phyloP scores from a whole-genome alignment of 495 filamentous ascomycete genomes.

The Hypoxylon subgilvum region DNA sequence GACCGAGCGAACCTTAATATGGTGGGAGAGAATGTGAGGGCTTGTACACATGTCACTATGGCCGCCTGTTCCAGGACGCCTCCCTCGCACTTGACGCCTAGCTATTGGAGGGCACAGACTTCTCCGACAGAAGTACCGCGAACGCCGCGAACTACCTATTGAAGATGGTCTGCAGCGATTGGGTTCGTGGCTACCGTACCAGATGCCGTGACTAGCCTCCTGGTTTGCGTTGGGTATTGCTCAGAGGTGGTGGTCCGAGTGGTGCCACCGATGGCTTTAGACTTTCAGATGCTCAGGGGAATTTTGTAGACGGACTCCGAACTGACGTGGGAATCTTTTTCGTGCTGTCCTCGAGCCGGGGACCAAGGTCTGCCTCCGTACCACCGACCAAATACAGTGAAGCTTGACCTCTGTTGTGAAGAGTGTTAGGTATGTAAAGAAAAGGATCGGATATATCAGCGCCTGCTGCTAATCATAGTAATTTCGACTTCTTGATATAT shows the following conservation, averaged over 20 bases:
- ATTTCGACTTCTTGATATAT: too few species aligned
- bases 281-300: slow-evolving; percentile 17
- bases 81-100: not conserved
- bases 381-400: not conserved
- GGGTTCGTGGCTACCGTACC: slow-evolving; percentile 25
- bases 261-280: slow-evolving; percentile 5
- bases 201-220: slow-evolving; percentile 6
- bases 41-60: not conserved
- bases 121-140: slow-evolving; percentile 11
- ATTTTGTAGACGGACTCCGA: slow-evolving; percentile 29
- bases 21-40: not conserved
- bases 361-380: not conserved
- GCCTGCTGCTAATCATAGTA: too few species aligned
- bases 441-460: too few species aligned
- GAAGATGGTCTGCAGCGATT: too few species aligned
- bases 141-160: too few species aligned
- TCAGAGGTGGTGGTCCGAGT: slow-evolving; percentile 16
- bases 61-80: not conserved
- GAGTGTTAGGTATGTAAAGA: not conserved
- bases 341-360: not conserved
- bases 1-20: slow-evolving; percentile 28
- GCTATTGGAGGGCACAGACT: not conserved
- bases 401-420: not conserved
- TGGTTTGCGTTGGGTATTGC: not conserved
- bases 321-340: not conserved